Base-by-base conservation (phyloP, 257 asterid genomes). In the Galeopsis tetrahit region DNA sequence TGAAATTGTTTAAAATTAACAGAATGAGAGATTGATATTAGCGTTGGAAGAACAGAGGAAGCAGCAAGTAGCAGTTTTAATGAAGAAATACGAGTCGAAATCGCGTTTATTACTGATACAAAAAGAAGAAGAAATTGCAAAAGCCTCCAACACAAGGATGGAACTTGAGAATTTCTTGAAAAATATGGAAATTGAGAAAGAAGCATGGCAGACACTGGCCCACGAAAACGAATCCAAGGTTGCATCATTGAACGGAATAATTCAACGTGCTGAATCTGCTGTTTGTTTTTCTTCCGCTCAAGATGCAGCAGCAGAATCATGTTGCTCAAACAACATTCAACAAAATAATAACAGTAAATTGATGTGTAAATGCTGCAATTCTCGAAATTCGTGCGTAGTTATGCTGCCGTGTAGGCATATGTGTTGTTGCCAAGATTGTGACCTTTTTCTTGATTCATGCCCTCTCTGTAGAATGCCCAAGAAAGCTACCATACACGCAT, bases 391-490 rank as follows among this genome's bases (percentile, higher is more conserved):
- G 21, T 75, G 92, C 58, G 82, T 90, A 11, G 71, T 93, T 1
- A 63, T 90, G 64, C 68, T 93, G 21, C 98, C 98, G 0, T 93
- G 97, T 48, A 79, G 96, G 48, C 98, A 93, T 53, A 83, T 93
- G 5, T 89, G 86, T 10, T 80, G 78, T 7, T 93, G 98, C 80
- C 73, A 71, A 39, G 74, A 72, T 35, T 93, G 97, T 66, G 93
- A 79, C 59, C 83, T 85, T 52, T 83, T 83, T 78, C 83, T 90
- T 63, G 78, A 75, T 77, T 80, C 82, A 10, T 93, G 98, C 65
- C 98, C 98, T 5, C 75, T 90, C 11, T 93, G 98, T 84, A 80
- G 66, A 44, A 57, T 68, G 71, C 76, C 66, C 0, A 90, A 93
- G 70, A 83, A 85, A 78, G 90, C 81, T 6, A 79, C 75, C 72